Conservation (phyloP, 1,284 basidiomycete genomes). For the Somion occarium region DNA sequence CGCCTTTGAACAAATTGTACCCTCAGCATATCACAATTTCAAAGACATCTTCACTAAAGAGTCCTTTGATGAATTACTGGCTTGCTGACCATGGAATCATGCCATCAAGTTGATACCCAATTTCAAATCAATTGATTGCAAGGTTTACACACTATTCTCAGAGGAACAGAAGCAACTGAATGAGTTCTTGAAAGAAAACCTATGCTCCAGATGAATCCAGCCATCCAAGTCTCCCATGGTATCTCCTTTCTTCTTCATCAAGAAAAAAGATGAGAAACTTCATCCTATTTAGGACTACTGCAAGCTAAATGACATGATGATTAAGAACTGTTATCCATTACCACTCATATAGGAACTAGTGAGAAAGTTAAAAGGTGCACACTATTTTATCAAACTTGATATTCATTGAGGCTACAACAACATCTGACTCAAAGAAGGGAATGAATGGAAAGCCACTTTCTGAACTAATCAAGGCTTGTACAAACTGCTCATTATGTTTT, state of each 20-base stretch:
- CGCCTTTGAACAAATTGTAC: slow-evolving; percentile 12
- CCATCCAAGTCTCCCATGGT: slow-evolving; percentile 24
- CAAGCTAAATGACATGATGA: slow-evolving; percentile 12
- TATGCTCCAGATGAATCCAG: slow-evolving; percentile 25
- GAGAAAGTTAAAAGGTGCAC: slow-evolving; percentile 20
- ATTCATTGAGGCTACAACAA: slow-evolving; percentile 14
- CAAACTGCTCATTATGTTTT: slow-evolving; percentile 20
- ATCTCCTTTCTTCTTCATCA: slow-evolving; percentile 22
- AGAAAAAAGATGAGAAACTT: slow-evolving; percentile 19
- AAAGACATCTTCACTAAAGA: slow-evolving; percentile 20
- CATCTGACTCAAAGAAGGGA: slow-evolving; percentile 22
- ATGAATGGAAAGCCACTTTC: slow-evolving; percentile 31
- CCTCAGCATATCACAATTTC: slow-evolving; percentile 15
- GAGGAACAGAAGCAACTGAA: slow-evolving; percentile 18
- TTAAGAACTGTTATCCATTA: slow-evolving; percentile 20
- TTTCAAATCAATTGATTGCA: slow-evolving; percentile 13
- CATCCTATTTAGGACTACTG: slow-evolving; percentile 16
- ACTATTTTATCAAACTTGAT: slow-evolving; percentile 23
- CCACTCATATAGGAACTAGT: slow-evolving; percentile 25
- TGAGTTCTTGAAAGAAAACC: slow-evolving; percentile 23
- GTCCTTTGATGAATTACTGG: slow-evolving; percentile 19
- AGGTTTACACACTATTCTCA: slow-evolving; percentile 19
- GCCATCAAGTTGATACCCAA: slow-evolving; percentile 17
- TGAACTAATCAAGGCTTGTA: slow-evolving; percentile 25
- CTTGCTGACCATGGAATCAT: slow-evolving; percentile 19